Percentiles rank a stretch among this genome's conserved stretches.
These are phyloP conservation scores for Starmerella bacillaris DNA, from an alignment of 805 yeast genomes.

Conservation along the genomic window DNA sequence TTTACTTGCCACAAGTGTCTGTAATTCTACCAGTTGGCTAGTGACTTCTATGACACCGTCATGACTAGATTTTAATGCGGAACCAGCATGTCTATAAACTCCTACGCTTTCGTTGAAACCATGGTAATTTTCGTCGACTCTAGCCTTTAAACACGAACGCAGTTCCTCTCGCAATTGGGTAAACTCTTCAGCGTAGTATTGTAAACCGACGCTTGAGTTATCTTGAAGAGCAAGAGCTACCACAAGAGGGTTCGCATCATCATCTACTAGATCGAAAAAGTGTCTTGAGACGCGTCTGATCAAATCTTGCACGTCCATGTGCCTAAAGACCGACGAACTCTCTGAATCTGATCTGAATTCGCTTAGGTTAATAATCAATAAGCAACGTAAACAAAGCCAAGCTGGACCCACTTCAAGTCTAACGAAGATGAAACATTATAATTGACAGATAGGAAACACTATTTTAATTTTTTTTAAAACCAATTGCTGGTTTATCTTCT, in stretches of 20 bases:
- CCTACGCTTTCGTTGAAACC: conserved; percentile 75
- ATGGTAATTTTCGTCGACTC: conserved; percentile 47
- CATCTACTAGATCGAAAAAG: conserved; percentile 27
- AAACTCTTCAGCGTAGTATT: conserved; percentile 54
- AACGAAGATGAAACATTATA: too few species aligned
- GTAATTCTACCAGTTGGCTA: conserved; percentile 32
- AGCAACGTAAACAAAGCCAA: too few species aligned
- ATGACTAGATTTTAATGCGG: conserved; percentile 49
- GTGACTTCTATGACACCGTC: conserved; percentile 33
- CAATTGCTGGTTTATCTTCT: too few species aligned
- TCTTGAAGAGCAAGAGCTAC: conserved; percentile 69
- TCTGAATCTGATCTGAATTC: too few species aligned
- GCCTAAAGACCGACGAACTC: too few species aligned
- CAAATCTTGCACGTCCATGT: conserved; percentile 15
- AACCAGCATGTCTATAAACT: conserved; percentile 55
- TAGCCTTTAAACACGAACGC: conserved; percentile 38
- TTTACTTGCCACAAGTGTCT: conserved; percentile 34
- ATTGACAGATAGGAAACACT: too few species aligned
- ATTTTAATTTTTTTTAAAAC: too few species aligned
- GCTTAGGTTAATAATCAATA: too few species aligned
- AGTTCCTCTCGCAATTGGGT: conserved; percentile 39
- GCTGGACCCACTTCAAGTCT: too few species aligned
- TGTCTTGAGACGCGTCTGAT: conserved; percentile 13
- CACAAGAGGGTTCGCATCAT: conserved; percentile 64
- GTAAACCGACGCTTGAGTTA: conserved; percentile 78